Conservation (phyloP, 805 yeast species). For the Saccharomycopsis microspora region DNA sequence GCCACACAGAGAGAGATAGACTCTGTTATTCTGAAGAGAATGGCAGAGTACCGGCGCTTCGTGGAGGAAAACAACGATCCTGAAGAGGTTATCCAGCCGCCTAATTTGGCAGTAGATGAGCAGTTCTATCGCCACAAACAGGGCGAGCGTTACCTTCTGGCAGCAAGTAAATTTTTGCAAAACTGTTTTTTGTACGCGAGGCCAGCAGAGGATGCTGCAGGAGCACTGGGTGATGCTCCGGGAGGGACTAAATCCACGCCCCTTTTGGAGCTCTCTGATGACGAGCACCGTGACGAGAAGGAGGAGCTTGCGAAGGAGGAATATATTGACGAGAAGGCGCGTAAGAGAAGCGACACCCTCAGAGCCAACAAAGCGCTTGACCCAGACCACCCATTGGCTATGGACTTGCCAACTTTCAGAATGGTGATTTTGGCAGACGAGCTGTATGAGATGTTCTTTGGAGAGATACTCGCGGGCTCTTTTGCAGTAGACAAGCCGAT, state of each 20-base stretch:
- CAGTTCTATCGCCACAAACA: constrained; percentile 52
- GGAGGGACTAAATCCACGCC: constrained; percentile 1
- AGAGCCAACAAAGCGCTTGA: constrained; percentile 73
- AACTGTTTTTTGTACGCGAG: constrained; percentile 86
- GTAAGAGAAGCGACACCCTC: constrained; percentile 24
- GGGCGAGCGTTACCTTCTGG: constrained; percentile 70
- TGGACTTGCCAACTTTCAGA: constrained; percentile 79
- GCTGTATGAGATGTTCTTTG: constrained; percentile 77
- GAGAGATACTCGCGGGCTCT: constrained; percentile 53
- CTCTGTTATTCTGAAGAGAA: constrained; percentile 52
- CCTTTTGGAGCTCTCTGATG: neutral
- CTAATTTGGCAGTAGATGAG: constrained; percentile 51
- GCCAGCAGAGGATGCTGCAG: constrained; percentile 24
- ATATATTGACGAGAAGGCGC: constrained; percentile 19
- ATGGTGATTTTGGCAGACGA: constrained; percentile 94
- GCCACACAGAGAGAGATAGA: constrained; percentile 55
- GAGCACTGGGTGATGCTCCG: too few relatives aligned
- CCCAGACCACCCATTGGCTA: constrained; percentile 62
- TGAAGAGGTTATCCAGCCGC: constrained; percentile 39
- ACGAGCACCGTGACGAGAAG: constrained; percentile 11
- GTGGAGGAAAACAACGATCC: constrained; percentile 21
- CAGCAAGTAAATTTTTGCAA: constrained; percentile 79
- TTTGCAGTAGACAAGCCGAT: constrained; percentile 53
- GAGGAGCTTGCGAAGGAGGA: constrained; percentile 34
- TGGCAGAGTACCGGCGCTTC: constrained; percentile 30